phyloP scores from a whole-genome alignment of 306 rosid species.

The Cucurbita argyrosperma region DNA sequence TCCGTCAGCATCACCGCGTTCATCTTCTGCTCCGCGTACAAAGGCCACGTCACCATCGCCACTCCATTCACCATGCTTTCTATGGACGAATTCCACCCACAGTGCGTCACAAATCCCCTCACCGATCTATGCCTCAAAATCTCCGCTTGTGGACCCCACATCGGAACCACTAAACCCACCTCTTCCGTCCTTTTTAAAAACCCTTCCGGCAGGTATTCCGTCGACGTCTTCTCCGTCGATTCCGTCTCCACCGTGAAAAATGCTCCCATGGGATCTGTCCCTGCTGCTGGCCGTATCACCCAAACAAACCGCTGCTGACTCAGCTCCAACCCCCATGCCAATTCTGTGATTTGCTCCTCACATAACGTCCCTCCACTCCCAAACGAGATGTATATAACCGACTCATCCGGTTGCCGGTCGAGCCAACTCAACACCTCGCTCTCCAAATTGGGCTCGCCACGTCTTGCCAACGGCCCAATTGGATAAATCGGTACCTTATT shows the following conservation, averaged over 20 bases:
- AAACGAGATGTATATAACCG: slow-evolving; percentile 42
- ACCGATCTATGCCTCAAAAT: not conserved
- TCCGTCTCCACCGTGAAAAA: slow-evolving; percentile 7
- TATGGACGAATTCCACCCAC: not conserved
- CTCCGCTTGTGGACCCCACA: not conserved
- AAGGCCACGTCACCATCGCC: not conserved
- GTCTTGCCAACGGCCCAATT: slow-evolving; percentile 38
- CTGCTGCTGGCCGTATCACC: slow-evolving; percentile 41
- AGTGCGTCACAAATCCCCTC: not conserved
- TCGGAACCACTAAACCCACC: not conserved
- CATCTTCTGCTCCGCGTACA: not conserved
- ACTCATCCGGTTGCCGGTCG: slow-evolving; percentile 27
- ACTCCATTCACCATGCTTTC: not conserved
- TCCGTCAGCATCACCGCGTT: slow-evolving; percentile 15
- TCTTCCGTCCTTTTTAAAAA: slow-evolving; percentile 19
- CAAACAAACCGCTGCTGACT: slow-evolving; percentile 44
- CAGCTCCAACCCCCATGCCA: slow-evolving; percentile 57
- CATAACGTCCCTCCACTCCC: slow-evolving; percentile 55
- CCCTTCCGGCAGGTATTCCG: slow-evolving; percentile 31
- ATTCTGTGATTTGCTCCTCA: slow-evolving; percentile 31
- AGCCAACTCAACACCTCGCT: slow-evolving; percentile 22
- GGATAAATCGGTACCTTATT: slow-evolving; percentile 18
- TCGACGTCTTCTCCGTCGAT: not conserved
- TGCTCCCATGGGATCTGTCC: not conserved
- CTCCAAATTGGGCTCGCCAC: not conserved